A percentile compares a stretch with the other conserved stretches of the same genome.
Conservation (phyloP, 805 yeast species). For the Millerozyma acaciae region DNA sequence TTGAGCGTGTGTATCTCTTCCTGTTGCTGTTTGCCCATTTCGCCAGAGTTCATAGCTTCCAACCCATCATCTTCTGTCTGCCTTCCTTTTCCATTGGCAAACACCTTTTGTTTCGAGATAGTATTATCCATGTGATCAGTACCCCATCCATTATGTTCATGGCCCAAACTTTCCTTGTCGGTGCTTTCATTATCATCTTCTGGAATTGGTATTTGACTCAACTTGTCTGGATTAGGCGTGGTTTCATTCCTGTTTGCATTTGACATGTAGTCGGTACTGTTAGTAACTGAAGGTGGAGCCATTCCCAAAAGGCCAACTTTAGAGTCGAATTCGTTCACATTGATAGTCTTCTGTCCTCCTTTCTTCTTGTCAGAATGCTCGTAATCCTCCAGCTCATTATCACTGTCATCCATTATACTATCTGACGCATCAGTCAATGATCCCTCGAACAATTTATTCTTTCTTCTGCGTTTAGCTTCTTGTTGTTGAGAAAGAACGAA, state of each 20-base stretch:
- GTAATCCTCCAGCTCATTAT: constrained; percentile 1
- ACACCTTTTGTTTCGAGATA: too few species aligned
- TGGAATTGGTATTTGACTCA: neutral
- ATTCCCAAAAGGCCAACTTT: constrained; percentile 36
- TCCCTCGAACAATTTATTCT: constrained; percentile 14
- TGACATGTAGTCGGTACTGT: too few species aligned
- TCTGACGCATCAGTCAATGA: constrained; percentile 12
- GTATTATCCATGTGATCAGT: too few species aligned
- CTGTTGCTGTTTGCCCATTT: too few species aligned
- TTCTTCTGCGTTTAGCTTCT: constrained; percentile 29
- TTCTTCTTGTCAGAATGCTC: constrained; percentile 5
- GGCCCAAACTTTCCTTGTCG: too few species aligned
- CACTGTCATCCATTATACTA: constrained; percentile 9
- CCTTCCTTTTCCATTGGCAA: too few species aligned
- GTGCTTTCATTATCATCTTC: constrained; percentile 5
- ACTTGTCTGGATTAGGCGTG: too few species aligned
- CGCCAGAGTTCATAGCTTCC: too few species aligned
- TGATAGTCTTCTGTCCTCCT: constrained; percentile 23
- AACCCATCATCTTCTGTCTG: too few species aligned
- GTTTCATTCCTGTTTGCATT: too few species aligned
- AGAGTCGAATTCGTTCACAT: constrained; percentile 21
- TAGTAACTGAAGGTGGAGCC: constrained; percentile 25
- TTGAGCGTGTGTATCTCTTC: too few species aligned
- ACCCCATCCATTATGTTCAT: too few species aligned
- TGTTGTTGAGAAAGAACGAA: constrained; percentile 42